phyloP scores from a whole-genome alignment of 2,329 filamentous ascomycete species.

The Talaromyces sp. region DNA sequence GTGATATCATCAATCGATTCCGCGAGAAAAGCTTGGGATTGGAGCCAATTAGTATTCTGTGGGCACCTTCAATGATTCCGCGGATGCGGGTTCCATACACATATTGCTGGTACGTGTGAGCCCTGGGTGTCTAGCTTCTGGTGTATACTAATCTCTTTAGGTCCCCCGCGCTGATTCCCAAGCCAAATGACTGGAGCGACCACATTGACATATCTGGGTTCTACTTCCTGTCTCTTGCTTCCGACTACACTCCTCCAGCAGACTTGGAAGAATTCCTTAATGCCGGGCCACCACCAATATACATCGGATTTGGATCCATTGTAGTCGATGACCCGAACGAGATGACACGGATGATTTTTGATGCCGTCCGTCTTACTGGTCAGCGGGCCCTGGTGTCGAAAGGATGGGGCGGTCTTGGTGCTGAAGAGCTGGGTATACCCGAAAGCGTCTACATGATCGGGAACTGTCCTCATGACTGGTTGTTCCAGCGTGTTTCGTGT shows the following conservation, averaged over 20 bases:
- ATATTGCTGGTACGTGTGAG: slow-evolving; percentile 67
- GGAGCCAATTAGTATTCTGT: slow-evolving; percentile 72
- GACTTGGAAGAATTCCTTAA: slow-evolving; percentile 64
- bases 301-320: slow-evolving; percentile 80
- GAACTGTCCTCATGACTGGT: slow-evolving; percentile 83
- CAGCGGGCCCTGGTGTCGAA: slow-evolving; percentile 79
- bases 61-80: slow-evolving; percentile 60
- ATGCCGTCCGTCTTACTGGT: slow-evolving; percentile 62
- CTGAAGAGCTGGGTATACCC: slow-evolving; percentile 58
- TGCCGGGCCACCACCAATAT: slow-evolving; percentile 67
- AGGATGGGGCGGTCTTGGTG: slow-evolving; percentile 82
- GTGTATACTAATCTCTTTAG: slow-evolving; percentile 21
- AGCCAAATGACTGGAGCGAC: slow-evolving; percentile 69
- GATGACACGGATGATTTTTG: slow-evolving; percentile 68
- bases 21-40: slow-evolving; percentile 69
- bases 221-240: slow-evolving; percentile 66
- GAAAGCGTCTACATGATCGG: slow-evolving; percentile 78
- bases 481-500: slow-evolving; percentile 74
- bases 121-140: slow-evolving; percentile 2
- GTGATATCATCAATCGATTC: slow-evolving; percentile 87
- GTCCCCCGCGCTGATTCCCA: slow-evolving; percentile 73
- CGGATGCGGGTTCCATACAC: slow-evolving; percentile 77
- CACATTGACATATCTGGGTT: slow-evolving; percentile 73
- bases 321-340: slow-evolving; percentile 71
- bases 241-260: slow-evolving; percentile 60